Evolutionary conservation across 768 basidiomycete species (phyloP), one percentile per base, ranked within the genome.

Genomic region (Boletus tylopilopsis): DNA sequence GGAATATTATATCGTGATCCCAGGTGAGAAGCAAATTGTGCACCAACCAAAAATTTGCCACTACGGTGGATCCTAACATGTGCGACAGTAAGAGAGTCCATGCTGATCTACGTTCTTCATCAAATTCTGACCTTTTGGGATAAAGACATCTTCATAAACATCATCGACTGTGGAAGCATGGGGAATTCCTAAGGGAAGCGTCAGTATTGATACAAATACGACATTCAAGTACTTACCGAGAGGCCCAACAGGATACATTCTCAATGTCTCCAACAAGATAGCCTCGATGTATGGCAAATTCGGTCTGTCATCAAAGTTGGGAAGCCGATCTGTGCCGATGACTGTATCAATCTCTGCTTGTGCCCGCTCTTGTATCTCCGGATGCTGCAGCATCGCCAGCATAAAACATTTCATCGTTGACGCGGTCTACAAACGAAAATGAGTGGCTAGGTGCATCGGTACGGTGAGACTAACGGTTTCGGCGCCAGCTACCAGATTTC

Each of bases 241-340:
- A 0, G 68, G 67, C 23, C 16, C 45, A 16, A 61, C 54, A 4
- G 68, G 46, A 34, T 61, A 58, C 58, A 63, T 61, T 36, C 71
- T 49, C 23, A 69, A 35, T 16, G 53, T 60, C 47, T 73, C 70
- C 45, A 58, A 45, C 23, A 62, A 49, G 12, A 67, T 10, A 9
- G 66, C 70, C 19, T 66, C 60, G 0, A 68, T 12, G 24, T 67
- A 71, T 5, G 67, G 65, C 3, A 70, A 37, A n/a, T 36, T 35
- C 5, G 50, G 39, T 40, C 57, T 43, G 25, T 69, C 64, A 16
- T 50, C 53, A 21, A 64, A 57, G 10, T 42, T 47, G 6, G 70
- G 70, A n/a, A 69, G 53, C 10, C 64, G 48, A 35, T 54, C 47
- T 12, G 36, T 53, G 5, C 73, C 71, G 32, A 71, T 49, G 16